phyloP scores from a whole-genome alignment of 1,139 yeast species.

The Hansenula lynferdii region DNA sequence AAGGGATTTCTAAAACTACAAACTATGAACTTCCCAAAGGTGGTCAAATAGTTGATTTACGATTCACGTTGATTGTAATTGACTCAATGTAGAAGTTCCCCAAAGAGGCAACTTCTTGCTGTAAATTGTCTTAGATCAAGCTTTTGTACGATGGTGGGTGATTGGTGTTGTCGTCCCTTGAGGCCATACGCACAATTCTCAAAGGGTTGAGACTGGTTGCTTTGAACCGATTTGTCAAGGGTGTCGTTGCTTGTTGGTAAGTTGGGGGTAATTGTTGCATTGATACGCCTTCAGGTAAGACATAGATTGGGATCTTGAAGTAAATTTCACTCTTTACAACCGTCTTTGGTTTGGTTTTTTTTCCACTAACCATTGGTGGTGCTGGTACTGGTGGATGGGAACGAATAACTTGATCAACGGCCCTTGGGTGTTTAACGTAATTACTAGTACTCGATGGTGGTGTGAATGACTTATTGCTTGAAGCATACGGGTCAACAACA shows the following conservation, averaged over 20 bases:
- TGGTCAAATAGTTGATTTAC: too few species aligned
- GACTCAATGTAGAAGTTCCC: too few species aligned
- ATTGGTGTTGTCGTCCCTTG: conserved; percentile 5
- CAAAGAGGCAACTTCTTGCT: too few species aligned
- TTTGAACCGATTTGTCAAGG: background rate
- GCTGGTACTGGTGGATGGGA: too few species aligned
- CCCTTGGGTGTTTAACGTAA: too few species aligned
- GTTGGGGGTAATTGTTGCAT: conserved; percentile 8
- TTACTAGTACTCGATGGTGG: background rate
- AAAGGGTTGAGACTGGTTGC: background rate
- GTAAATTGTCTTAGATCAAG: background rate
- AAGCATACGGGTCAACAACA: too few species aligned
- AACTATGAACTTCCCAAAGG: too few species aligned
- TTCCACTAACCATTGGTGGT: background rate
- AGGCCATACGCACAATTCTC: background rate
- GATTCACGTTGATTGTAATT: too few species aligned
- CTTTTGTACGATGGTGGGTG: conserved; percentile 1
- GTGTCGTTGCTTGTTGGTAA: background rate
- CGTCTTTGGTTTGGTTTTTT: background rate
- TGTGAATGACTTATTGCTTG: too few species aligned
- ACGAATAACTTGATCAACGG: too few species aligned
- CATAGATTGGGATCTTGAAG: conserved; percentile 7
- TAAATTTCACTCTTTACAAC: background rate
- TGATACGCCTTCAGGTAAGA: conserved; percentile 5
- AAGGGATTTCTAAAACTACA: too few species aligned